Evolutionary conservation across 768 basidiomycete species (phyloP).

Genomic region (Lactarius psammicola): DNA sequence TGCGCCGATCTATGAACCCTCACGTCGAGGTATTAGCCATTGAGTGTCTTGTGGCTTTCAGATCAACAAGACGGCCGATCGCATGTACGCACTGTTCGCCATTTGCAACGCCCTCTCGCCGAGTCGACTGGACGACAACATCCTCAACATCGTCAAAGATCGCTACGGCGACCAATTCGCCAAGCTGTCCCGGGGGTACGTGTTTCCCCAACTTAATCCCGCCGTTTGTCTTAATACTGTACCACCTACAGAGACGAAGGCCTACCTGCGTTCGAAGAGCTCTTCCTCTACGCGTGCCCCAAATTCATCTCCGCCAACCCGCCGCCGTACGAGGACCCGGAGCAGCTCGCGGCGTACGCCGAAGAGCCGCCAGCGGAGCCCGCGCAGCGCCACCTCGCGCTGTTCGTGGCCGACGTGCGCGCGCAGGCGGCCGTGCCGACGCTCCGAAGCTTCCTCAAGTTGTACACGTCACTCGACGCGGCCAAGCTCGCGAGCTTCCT

Average conservation of each 20-base stretch:
- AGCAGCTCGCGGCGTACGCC: constrained; percentile 48
- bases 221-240: neutral
- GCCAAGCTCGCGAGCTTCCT: constrained; percentile 90
- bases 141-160: constrained; percentile 90
- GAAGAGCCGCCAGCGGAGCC: constrained; percentile 57
- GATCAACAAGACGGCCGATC: constrained; percentile 97
- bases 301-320: constrained; percentile 96
- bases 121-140: constrained; percentile 90
- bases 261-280: constrained; percentile 80
- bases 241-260: constrained; percentile 56
- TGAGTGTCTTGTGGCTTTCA: constrained; percentile 33
- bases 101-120: constrained; percentile 93
- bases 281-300: constrained; percentile 92
- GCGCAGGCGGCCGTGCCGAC: constrained; percentile 79
- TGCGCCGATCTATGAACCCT: constrained; percentile 34
- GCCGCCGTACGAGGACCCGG: constrained; percentile 85
- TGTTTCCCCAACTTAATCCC: constrained; percentile 25
- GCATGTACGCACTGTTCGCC: constrained; percentile 96
- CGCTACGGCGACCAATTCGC: constrained; percentile 88
- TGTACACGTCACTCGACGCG: constrained; percentile 92
- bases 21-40: neutral
- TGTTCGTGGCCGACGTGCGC: constrained; percentile 81
- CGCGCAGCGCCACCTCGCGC: constrained; percentile 75
- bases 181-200: constrained; percentile 82
- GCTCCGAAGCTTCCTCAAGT: constrained; percentile 86